A percentile compares a stretch with the other conserved stretches of the same genome.
Evolutionary conservation across 345 rosid species (phyloP).

Genomic region (Arabis hirsuta): DNA sequence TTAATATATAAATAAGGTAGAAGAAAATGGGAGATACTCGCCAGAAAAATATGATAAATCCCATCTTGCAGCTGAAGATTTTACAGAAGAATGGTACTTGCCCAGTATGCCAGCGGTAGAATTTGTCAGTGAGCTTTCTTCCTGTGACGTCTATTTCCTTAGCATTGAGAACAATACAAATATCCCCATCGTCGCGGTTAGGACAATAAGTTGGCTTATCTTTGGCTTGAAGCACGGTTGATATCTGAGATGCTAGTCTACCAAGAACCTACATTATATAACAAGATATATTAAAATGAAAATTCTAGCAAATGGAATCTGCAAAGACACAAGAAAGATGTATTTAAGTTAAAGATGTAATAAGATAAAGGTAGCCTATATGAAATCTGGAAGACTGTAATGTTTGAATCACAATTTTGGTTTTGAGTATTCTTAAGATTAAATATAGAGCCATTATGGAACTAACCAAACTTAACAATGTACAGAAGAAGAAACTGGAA

Average conservation of each 20-base stretch:
- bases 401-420: too few relatives aligned
- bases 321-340: neutral
- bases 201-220: conserved; percentile 95
- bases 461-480: neutral
- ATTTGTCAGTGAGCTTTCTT: conserved; percentile 88
- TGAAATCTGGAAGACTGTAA: too few relatives aligned
- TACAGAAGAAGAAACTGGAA: neutral
- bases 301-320: neutral
- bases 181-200: conserved; percentile 91
- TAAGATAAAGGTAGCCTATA: neutral
- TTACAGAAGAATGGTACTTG: conserved; percentile 41
- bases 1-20: neutral
- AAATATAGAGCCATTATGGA: neutral
- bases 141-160: conserved; percentile 85
- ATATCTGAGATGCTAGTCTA: conserved; percentile 90
- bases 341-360: neutral
- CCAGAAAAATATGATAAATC: neutral
- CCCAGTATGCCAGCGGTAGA: conserved; percentile 97
- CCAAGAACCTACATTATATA: conserved; percentile 72
- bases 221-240: conserved; percentile 93
- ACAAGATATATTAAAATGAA: neutral
- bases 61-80: conserved; percentile 6
- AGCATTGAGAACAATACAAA: conserved; percentile 98
- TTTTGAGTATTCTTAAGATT: neutral
- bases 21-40: conserved; percentile 6